Conservation (phyloP, 441 rosid species). For the Aquilaria agallochum region DNA sequence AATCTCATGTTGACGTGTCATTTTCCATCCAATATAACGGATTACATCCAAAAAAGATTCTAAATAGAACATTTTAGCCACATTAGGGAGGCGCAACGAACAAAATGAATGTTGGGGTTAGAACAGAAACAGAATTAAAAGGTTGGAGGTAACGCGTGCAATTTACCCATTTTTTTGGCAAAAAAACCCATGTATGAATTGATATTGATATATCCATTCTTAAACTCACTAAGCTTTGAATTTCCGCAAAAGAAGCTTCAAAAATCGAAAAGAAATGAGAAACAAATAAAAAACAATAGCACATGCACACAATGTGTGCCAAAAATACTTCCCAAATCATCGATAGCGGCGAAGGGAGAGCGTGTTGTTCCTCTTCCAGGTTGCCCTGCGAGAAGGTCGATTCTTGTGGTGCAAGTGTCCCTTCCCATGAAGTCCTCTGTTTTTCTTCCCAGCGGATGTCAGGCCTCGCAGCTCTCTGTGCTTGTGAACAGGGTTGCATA, state of each 20-base stretch:
- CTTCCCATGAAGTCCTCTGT: slow-evolving; percentile 85
- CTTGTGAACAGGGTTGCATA: slow-evolving; percentile 86
- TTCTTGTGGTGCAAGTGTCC: slow-evolving; percentile 82
- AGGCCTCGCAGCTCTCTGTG: slow-evolving; percentile 89
- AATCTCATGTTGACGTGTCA: too few species aligned
- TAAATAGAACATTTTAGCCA: too few species aligned
- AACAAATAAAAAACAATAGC: neutral
- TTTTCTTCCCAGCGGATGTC: slow-evolving; percentile 84
- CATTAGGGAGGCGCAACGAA: too few species aligned
- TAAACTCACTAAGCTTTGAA: slow-evolving; percentile 4
- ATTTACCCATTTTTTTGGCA: too few species aligned
- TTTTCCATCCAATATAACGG: too few species aligned
- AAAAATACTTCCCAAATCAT: slow-evolving; percentile 26
- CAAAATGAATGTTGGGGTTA: too few species aligned
- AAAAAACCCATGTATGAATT: too few species aligned
- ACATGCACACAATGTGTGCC: too few species aligned
- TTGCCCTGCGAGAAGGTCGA: slow-evolving; percentile 84
- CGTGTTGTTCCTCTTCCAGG: slow-evolving; percentile 86
- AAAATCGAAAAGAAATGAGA: slow-evolving; percentile 10
- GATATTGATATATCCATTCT: neutral
- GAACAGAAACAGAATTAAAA: too few species aligned
- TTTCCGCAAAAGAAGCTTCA: slow-evolving; percentile 19
- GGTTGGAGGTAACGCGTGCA: too few species aligned
- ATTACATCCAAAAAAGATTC: too few species aligned
- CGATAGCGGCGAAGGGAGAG: slow-evolving; percentile 76